Evolutionary conservation across 768 basidiomycete species (phyloP).

Genomic region (Brasilioporus rufonigricans): DNA sequence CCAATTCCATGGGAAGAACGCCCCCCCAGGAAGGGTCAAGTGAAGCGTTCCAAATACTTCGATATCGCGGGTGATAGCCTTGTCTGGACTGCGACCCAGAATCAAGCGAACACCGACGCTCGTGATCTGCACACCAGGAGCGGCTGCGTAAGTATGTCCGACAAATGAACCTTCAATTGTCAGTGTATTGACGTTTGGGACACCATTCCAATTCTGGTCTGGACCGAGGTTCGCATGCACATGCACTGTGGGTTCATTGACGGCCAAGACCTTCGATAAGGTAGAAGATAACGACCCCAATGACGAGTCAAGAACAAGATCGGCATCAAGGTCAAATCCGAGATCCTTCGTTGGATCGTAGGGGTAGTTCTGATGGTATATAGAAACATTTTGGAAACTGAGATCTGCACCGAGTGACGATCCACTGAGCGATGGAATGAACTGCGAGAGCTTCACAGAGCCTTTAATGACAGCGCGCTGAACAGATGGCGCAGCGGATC

Average conservation of each 20-base stretch:
- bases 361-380: conserved; percentile 8
- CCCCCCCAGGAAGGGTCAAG: not conserved
- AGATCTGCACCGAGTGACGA: not conserved
- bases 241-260: not conserved
- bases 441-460: conserved; percentile 1
- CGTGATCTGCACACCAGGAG: conserved; percentile 1
- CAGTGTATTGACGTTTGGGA: not conserved
- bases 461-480: conserved; percentile 1
- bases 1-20: conserved; percentile 1
- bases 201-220: not conserved
- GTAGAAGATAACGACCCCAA: not conserved
- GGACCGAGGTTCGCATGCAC: not conserved
- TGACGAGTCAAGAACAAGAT: not conserved
- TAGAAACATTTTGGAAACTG: conserved; percentile 1
- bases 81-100: not conserved
- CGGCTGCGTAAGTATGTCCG: not conserved
- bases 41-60: not conserved
- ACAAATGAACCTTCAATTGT: not conserved
- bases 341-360: conserved; percentile 1
- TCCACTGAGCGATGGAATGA: not conserved
- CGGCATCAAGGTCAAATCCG: conserved; percentile 3
- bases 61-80: not conserved
- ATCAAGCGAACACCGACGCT: not conserved
- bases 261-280: not conserved
- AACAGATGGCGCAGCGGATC: not conserved